Percentiles rank a stretch among this genome's conserved stretches.
phyloP scores from a whole-genome alignment of 2,329 filamentous ascomycete species.

The Penicillium sp. region DNA sequence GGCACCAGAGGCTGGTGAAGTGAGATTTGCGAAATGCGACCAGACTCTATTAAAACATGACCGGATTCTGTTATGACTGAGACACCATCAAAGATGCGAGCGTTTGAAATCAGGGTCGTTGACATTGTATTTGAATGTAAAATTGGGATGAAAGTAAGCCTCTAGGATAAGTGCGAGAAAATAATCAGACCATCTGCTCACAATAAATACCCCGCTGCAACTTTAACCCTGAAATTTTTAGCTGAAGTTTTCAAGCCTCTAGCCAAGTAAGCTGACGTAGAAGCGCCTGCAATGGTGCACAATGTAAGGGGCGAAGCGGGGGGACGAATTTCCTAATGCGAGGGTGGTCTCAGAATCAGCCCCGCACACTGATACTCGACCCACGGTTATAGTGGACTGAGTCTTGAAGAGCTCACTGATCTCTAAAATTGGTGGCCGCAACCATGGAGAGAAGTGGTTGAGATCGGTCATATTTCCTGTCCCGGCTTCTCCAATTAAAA shows the following conservation, averaged over 20 bases:
- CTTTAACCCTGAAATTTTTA: not conserved
- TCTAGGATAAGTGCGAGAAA: not conserved
- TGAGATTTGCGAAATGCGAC: conserved; percentile 12
- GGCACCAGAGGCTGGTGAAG: not conserved
- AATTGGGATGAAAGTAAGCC: not conserved
- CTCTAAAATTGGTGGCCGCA: not conserved
- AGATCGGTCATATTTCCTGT: not conserved
- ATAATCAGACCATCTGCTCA: not conserved
- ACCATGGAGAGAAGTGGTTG: not conserved
- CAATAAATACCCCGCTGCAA: not conserved
- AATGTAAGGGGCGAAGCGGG: not conserved
- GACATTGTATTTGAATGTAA: conserved; percentile 3
- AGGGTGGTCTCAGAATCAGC: not conserved
- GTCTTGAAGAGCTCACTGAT: not conserved
- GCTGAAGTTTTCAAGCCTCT: not conserved
- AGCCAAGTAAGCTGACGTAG: not conserved
- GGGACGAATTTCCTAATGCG: not conserved
- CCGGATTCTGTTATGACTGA: conserved; percentile 12
- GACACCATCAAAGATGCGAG: conserved; percentile 16
- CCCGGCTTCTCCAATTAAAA: not conserved
- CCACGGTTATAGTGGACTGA: not conserved
- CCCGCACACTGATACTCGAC: not conserved
- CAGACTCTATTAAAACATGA: conserved; percentile 13
- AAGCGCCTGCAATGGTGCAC: not conserved
- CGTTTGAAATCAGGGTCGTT: conserved; percentile 11